Percentiles rank a stretch among this genome's conserved stretches.
These are phyloP conservation scores for Rickenella mellea DNA, from an alignment of 768 basidiomycete genomes.

Conservation along the genomic window DNA sequence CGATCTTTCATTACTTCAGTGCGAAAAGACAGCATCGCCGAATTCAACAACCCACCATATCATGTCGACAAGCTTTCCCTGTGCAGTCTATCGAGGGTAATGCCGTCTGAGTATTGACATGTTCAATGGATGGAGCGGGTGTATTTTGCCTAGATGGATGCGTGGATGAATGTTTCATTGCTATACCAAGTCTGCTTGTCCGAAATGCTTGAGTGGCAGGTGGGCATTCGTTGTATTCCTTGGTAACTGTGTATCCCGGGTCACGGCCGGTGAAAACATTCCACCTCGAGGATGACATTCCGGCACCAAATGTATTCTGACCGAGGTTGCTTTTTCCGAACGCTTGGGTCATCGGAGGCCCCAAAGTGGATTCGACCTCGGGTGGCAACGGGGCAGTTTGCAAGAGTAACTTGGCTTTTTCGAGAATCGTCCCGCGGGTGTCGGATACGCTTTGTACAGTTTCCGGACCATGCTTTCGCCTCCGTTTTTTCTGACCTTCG, in stretches of 20 bases:
- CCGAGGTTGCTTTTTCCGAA: conserved; percentile 6
- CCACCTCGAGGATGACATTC: neutral
- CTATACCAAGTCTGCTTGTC: conserved; percentile 20
- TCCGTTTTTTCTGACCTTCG: conserved; percentile 35
- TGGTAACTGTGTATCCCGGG: no score
- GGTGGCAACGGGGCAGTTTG: conserved; percentile 1
- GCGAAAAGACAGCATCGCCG: no score
- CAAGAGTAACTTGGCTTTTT: conserved; percentile 24
- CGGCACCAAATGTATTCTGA: neutral
- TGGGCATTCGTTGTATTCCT: conserved; percentile 2
- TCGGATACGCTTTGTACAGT: conserved; percentile 38
- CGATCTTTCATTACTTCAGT: no score
- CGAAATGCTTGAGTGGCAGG: conserved; percentile 24
- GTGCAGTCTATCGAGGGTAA: no score
- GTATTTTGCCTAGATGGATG: conserved; percentile 33
- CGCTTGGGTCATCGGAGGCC: conserved; percentile 5
- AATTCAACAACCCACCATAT: no score
- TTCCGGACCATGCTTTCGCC: conserved; percentile 25
- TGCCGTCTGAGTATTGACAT: no score
- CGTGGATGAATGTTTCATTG: no score
- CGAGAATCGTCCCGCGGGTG: conserved; percentile 34
- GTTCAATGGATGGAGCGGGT: conserved; percentile 20
- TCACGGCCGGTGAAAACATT: no score
- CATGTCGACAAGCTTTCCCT: no score
- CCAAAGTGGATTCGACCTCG: conserved; percentile 3